Base-by-base conservation (phyloP, 805 yeast species). In the Yarrowia osloensis region DNA sequence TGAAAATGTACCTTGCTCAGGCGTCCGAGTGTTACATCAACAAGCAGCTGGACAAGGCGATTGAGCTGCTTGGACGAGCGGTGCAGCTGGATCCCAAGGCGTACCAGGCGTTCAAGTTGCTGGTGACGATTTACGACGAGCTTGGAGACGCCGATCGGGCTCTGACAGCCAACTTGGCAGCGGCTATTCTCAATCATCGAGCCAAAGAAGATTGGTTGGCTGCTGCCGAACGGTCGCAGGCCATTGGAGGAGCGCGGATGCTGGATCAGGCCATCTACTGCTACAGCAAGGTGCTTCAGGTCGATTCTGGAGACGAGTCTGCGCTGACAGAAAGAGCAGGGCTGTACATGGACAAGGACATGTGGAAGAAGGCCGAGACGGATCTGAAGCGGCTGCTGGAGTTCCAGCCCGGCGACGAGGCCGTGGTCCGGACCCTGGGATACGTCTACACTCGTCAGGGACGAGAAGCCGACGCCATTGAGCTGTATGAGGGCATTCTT, bases 191-290 rank as follows among this genome's bases (percentile, higher is more conserved):
- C 66, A 97, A 92, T 73, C 88, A 90, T 15, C 84, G 85, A 70
- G 89, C 90, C 74, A 88, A 85, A 75, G 86, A 89, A 52, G 97
- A 97, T 0, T 93, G 93, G 80, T 88, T 89, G 72, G 89, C 96
- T 0, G 78, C 92, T 52, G 98, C 97, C 55, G 97, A 90, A 73
- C 89, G 94, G 55, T 88, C 89, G 70, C 82, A 85, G 67, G 79
- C 84, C 65, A 88, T 86, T 69, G 93, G 91, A 0, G 63, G 63
- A 4, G 19, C 7, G 1, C 15, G 63, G 3, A 81, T 86, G 54
- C 77, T 83, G 61, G 85, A 87, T 70, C 88, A 89, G 59, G 80
- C 80, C 2, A 69, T 75, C 7, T 69, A 73, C 85, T 96, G 75
- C 87, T 96, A 75, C 86, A 86, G 73, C 84, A 89, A 57, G 86